A percentile compares a stretch with the other conserved stretches of the same genome.
Evolutionary conservation across 306 rosid species (phyloP).

Genomic region (Pyrus communis): DNA sequence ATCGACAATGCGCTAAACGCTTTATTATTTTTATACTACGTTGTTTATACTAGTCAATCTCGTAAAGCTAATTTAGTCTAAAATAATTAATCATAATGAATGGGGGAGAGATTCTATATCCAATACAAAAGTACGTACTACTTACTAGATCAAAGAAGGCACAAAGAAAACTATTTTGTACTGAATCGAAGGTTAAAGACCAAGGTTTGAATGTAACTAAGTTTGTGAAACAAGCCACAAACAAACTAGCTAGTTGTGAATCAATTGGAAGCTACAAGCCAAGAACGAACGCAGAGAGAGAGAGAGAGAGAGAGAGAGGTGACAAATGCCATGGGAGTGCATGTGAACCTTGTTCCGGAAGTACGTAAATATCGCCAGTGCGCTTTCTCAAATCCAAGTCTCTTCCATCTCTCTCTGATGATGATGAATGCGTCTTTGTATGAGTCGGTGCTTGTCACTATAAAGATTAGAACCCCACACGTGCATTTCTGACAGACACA

Average conservation of each 20-base stretch:
- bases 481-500: constrained; percentile 21
- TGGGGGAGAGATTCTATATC: no score
- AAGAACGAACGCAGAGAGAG: neutral
- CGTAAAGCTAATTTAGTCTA: no score
- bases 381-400: neutral
- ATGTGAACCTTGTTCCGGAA: constrained; percentile 9
- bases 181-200: neutral
- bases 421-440: neutral
- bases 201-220: neutral
- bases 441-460: constrained; percentile 1
- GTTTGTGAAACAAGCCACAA: neutral
- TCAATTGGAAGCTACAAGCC: neutral
- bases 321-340: constrained; percentile 2
- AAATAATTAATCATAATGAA: no score
- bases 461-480: constrained; percentile 4
- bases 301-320: neutral
- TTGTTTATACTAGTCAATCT: no score
- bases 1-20: rapidly evolving
- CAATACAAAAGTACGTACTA: no score
- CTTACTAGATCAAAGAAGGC: no score
- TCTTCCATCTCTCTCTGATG: neutral
- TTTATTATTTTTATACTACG: no score
- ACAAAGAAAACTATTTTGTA: no score
- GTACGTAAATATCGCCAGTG: neutral
- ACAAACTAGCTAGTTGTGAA: neutral